phyloP scores from a whole-genome alignment of 192 early-diverging fungal species.

The Phycomyces nitens region DNA sequence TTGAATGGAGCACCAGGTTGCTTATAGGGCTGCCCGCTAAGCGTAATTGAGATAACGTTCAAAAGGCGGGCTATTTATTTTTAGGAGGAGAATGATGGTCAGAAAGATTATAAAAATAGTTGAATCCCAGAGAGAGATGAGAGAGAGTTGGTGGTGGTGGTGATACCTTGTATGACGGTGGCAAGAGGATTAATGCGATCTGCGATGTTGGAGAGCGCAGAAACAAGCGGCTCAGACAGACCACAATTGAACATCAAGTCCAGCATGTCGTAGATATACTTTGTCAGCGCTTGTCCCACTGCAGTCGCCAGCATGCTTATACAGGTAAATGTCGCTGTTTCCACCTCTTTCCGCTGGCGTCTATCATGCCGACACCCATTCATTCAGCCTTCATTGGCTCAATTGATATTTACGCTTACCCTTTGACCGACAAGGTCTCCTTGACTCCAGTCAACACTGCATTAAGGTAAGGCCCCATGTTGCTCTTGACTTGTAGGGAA shows the following conservation, averaged over 20 bases:
- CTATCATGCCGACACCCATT: conserved; percentile 17
- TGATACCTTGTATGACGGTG: conserved; percentile 77
- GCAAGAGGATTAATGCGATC: conserved; percentile 79
- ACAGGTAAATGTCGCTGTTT: conserved; percentile 72
- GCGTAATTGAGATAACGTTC: conserved; percentile 82
- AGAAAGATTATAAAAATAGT: neutral
- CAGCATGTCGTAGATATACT: conserved; percentile 81
- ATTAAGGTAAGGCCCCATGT: conserved; percentile 79
- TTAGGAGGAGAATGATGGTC: no score
- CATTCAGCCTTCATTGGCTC: no score
- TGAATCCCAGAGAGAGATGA: neutral
- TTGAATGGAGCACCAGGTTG: conserved; percentile 65
- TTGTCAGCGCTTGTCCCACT: conserved; percentile 86
- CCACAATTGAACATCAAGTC: conserved; percentile 92
- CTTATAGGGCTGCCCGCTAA: conserved; percentile 78
- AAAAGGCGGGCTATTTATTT: conserved; percentile 66
- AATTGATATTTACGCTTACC: conserved; percentile 39
- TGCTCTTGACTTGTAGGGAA: conserved; percentile 71
- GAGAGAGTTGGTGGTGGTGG: no score
- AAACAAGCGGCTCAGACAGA: conserved; percentile 74
- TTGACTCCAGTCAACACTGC: conserved; percentile 71
- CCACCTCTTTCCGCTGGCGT: conserved; percentile 53
- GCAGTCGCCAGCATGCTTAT: conserved; percentile 86
- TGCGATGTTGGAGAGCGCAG: conserved; percentile 76
- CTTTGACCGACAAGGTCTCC: conserved; percentile 66